These are phyloP conservation scores for Naganishia cerealis DNA, from an alignment of 1,284 basidiomycete species.

Conservation along the genomic window DNA sequence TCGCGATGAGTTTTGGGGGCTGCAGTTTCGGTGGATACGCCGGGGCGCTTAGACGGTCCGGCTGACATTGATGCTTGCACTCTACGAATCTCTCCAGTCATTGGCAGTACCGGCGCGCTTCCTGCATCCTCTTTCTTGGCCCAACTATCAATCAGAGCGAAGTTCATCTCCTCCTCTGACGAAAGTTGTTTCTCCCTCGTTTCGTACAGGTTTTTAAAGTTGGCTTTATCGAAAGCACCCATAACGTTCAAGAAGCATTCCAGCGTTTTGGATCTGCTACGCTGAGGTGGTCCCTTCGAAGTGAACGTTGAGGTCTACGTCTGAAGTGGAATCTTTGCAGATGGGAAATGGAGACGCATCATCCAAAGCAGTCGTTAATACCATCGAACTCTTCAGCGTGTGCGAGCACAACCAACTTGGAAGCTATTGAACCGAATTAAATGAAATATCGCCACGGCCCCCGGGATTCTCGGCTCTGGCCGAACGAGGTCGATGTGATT, in stretches of 20 bases:
- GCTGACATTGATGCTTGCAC: neutral
- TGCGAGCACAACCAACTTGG: too few species aligned
- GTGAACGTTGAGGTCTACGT: too few species aligned
- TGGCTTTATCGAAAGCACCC: conserved; percentile 14
- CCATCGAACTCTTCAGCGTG: too few species aligned
- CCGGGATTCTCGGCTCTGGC: too few species aligned
- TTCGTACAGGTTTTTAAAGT: conserved; percentile 6
- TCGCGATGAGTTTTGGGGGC: neutral
- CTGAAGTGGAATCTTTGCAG: too few species aligned
- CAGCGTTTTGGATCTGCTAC: too few species aligned
- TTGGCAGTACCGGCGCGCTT: neutral
- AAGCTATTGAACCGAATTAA: too few species aligned
- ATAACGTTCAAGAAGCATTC: neutral
- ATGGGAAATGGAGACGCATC: too few species aligned
- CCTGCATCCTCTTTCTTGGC: neutral
- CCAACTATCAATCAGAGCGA: conserved; percentile 3
- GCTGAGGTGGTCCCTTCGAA: too few species aligned
- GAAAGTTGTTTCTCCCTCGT: conserved; percentile 16
- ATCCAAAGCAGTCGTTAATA: too few species aligned
- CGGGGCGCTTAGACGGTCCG: neutral
- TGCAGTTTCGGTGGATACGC: neutral
- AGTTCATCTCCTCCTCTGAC: conserved; percentile 9
- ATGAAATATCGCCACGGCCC: too few species aligned
- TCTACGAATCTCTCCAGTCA: neutral
- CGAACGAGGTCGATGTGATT: too few species aligned